phyloP scores from a whole-genome alignment of 2,329 filamentous ascomycete species.

The Diplodia corticola region DNA sequence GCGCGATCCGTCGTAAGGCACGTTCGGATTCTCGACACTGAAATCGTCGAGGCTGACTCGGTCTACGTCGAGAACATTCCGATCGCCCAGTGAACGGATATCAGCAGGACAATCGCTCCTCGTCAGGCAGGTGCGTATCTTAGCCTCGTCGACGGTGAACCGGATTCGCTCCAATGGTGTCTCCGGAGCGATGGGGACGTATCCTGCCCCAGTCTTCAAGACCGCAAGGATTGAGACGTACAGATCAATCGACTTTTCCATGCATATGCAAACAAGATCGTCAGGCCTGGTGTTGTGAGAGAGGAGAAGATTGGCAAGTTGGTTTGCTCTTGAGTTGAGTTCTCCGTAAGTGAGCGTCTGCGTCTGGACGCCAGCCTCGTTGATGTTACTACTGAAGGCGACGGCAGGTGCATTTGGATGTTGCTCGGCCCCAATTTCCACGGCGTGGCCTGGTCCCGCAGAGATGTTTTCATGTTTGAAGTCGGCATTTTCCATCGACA shows the following conservation, averaged over 20 bases:
- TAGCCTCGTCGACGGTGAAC: constrained; percentile 63
- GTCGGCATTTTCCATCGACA: constrained; percentile 46
- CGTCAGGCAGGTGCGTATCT: constrained; percentile 50
- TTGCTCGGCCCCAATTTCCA: constrained; percentile 55
- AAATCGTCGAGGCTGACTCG: constrained; percentile 35
- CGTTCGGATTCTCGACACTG: constrained; percentile 41
- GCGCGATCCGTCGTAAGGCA: constrained; percentile 48
- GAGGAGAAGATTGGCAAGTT: constrained; percentile 59
- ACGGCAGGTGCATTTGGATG: constrained; percentile 62
- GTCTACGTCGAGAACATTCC: constrained; percentile 32
- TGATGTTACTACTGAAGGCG: constrained; percentile 57
- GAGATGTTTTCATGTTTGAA: constrained; percentile 30
- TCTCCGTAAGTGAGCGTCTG: constrained; percentile 61
- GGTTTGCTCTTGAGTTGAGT: constrained; percentile 65
- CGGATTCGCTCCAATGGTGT: constrained; percentile 63
- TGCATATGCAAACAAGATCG: constrained; percentile 68
- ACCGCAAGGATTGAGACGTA: constrained; percentile 75
- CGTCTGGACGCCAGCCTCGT: constrained; percentile 29
- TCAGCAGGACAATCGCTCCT: constrained; percentile 3
- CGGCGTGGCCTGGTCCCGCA: constrained; percentile 41
- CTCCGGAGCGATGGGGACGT: constrained; percentile 76
- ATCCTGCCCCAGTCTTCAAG: constrained; percentile 73
- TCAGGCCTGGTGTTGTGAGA: constrained; percentile 51
- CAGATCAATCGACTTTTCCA: constrained; percentile 73
- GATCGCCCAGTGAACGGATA: constrained; percentile 5